Conservation (phyloP, 2,329 filamentous ascomycete genomes). For the Blastomyces gilchristii region DNA sequence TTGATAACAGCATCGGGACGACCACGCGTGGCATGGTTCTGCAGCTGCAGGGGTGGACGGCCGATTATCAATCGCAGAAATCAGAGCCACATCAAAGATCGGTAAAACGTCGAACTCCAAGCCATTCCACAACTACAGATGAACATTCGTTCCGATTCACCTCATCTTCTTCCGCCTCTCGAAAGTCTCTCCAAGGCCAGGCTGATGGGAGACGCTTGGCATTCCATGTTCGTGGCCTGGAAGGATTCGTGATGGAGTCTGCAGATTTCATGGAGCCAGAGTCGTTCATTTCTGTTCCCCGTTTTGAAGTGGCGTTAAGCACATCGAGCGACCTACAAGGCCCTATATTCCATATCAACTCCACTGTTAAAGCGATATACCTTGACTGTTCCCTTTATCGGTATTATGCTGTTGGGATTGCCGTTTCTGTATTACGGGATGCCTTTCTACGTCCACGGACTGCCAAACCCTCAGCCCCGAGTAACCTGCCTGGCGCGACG, state of each 20-base stretch:
- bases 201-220: constrained; percentile 74
- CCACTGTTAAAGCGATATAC: constrained; percentile 65
- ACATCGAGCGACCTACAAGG: constrained; percentile 80
- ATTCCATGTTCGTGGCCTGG: constrained; percentile 70
- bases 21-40: constrained; percentile 73
- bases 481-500: not conserved
- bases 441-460: constrained; percentile 41
- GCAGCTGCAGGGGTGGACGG: constrained; percentile 76
- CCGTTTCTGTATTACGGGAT: constrained; percentile 60
- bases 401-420: constrained; percentile 81
- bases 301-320: constrained; percentile 75
- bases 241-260: constrained; percentile 83
- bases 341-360: constrained; percentile 77
- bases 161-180: constrained; percentile 33
- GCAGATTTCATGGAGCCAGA: constrained; percentile 75
- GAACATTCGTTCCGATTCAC: constrained; percentile 49
- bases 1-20: constrained; percentile 72
- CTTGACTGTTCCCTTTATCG: constrained; percentile 88
- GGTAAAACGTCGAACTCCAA: constrained; percentile 63
- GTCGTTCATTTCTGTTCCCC: constrained; percentile 74
- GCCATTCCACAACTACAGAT: constrained; percentile 55
- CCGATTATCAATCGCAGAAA: constrained; percentile 79
- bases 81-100: constrained; percentile 45
- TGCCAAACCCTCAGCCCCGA: constrained; percentile 1
- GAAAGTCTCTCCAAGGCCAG: constrained; percentile 30